Conservation (phyloP, 202 grass and related monocot species). For the Carex sylvatica region DNA sequence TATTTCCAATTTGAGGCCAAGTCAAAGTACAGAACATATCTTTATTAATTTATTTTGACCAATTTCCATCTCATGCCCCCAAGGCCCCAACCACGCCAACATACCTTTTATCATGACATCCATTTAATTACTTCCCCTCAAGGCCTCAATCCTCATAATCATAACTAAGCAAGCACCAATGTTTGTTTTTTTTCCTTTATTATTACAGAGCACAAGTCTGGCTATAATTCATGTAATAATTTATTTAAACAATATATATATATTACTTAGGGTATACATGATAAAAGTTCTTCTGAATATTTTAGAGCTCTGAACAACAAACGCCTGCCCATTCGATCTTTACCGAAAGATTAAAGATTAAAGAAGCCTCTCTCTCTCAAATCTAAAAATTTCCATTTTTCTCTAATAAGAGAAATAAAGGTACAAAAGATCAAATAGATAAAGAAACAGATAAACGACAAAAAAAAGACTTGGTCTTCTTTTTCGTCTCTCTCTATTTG, state of each 20-base stretch:
- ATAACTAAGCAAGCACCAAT: slow-evolving; percentile 10
- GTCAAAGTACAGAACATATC: not conserved
- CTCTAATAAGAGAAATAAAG: not conserved
- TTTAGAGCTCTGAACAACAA: not conserved
- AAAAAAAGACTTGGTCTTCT: slow-evolving; percentile 25
- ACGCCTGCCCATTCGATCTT: slow-evolving; percentile 3
- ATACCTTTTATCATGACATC: slow-evolving; percentile 20
- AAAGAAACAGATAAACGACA: slow-evolving; percentile 14
- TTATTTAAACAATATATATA: not conserved
- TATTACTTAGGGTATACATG: not conserved
- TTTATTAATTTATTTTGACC: not conserved
- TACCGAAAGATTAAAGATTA: not conserved
- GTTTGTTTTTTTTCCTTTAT: not conserved
- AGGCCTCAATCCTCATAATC: too few species aligned
- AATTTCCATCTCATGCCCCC: slow-evolving; percentile 11
- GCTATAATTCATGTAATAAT: not conserved
- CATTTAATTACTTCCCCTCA: slow-evolving; percentile 17
- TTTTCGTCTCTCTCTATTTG: slow-evolving; percentile 22
- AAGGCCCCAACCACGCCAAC: slow-evolving; percentile 19
- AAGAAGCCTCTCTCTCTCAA: not conserved
- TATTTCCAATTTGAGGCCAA: slow-evolving; percentile 1
- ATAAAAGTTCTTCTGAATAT: not conserved
- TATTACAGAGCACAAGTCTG: not conserved
- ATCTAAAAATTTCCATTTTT: slow-evolving; percentile 7
- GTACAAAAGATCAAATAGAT: not conserved